Conservation (phyloP, 768 basidiomycete species). For the Agrocybe pediades region DNA sequence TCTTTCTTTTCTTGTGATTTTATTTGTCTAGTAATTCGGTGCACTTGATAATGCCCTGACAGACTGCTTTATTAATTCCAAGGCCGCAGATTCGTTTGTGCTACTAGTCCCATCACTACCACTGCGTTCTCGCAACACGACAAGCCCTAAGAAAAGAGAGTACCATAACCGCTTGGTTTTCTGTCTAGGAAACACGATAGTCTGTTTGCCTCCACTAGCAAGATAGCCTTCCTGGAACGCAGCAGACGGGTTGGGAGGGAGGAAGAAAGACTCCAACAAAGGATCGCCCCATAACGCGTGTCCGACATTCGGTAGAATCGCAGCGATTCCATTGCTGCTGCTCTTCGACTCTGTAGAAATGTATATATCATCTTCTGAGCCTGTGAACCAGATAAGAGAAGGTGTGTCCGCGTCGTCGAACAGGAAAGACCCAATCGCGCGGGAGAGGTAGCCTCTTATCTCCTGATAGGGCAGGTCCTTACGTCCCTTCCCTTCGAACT, state of each 20-base stretch:
- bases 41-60: not conserved
- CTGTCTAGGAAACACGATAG: constrained; percentile 64
- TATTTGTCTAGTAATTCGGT: not conserved
- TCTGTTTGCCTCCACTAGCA: constrained; percentile 44
- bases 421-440: constrained; percentile 73
- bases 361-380: constrained; percentile 58
- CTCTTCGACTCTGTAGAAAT: constrained; percentile 29
- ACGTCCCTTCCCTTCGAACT: constrained; percentile 28
- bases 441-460: constrained; percentile 54
- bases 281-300: constrained; percentile 80
- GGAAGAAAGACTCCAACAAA: constrained; percentile 67
- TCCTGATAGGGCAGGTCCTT: constrained; percentile 38
- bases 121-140: constrained; percentile 45
- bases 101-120: not conserved
- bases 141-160: constrained; percentile 61
- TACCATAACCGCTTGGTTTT: constrained; percentile 81
- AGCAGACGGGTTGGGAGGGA: constrained; percentile 41
- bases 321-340: constrained; percentile 32
- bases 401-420: constrained; percentile 81
- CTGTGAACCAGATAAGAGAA: constrained; percentile 64
- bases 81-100: not conserved
- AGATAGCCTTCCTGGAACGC: constrained; percentile 66
- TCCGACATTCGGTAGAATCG: constrained; percentile 50
- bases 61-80: not conserved
- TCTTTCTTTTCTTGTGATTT: not conserved